Evolutionary conservation across 2,329 filamentous ascomycete species (phyloP), one percentile per base, ranked within the genome.

Genomic region (Pyrenophora teres): DNA sequence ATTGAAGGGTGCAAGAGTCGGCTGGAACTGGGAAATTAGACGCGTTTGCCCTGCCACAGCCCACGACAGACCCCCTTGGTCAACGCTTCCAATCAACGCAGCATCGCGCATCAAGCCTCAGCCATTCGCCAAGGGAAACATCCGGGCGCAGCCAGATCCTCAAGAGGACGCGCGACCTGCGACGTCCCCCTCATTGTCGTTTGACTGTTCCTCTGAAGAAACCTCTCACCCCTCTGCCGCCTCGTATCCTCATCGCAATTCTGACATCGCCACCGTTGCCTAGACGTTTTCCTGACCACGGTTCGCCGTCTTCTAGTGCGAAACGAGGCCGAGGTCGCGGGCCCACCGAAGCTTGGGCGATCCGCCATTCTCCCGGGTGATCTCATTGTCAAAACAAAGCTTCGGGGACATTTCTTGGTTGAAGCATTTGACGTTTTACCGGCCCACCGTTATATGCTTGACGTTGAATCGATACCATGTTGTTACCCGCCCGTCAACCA

Each of bases 331-430:
- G 51, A 54, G 50, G 51, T 50, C 46, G 49, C 56, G 46, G 54
- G 41, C 50, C 43, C 42, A 37, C 38, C 39, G 39, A 56, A 50
- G 57, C 53, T 50, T 51, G 50, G 52, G 54, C 60, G 50, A 56
- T 63, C 62, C 55, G 62, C 63, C 42, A 52, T 44, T 46, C 56
- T 63, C 57, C 55, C 52, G 50, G 56, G 60, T 64, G 59, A 67
- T 63, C 57, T 65, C 58, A 61, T 59, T 57, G 46, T 45, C 50
- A 56, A 54, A 54, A 57, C 59, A 63, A 61, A 50, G 19, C 46
- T 40, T 44, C 40, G 50, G 36, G 31, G 44, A 35, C 44, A 44
- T 40, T 36, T 30, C 43, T 59, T 46, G 50, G 52, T 38, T 46
- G 45, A 45, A 30, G 47, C 40, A 45, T 37, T 55, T 40, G 50